phyloP scores from a whole-genome alignment of 495 filamentous ascomycete species.

The Pyrenula aspistea region DNA sequence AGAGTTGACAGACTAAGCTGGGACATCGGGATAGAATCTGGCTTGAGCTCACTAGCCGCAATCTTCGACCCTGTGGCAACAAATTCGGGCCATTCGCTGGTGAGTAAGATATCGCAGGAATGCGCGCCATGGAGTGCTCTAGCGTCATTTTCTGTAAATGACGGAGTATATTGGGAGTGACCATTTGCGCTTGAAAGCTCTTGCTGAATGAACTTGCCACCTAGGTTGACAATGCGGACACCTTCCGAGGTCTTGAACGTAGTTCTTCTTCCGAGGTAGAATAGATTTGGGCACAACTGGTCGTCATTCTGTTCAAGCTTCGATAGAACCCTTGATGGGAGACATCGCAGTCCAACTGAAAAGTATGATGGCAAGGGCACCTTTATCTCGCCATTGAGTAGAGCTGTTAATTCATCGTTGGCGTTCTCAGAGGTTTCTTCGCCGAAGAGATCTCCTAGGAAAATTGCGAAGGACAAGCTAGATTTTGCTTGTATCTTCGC shows the following conservation, averaged over 20 bases:
- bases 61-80: conserved; percentile 52
- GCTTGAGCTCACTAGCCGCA: conserved; percentile 21
- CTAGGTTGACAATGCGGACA: conserved; percentile 68
- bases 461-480: conserved; percentile 69
- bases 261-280: conserved; percentile 74
- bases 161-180: conserved; percentile 52
- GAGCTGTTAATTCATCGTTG: conserved; percentile 40
- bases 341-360: conserved; percentile 51
- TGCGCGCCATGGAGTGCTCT: conserved; percentile 61
- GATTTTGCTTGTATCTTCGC: conserved; percentile 71
- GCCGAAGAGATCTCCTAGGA: conserved; percentile 72
- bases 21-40: conserved; percentile 25
- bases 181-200: conserved; percentile 34
- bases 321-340: conserved; percentile 58
- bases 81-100: conserved; percentile 68
- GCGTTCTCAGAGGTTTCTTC: conserved; percentile 35
- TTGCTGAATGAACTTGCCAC: conserved; percentile 49
- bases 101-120: conserved; percentile 73
- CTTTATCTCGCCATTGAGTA: conserved; percentile 57
- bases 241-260: conserved; percentile 83
- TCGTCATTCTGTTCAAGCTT: conserved; percentile 61
- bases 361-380: conserved; percentile 83
- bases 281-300: conserved; percentile 77
- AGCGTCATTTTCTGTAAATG: conserved; percentile 66
- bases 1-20: conserved; percentile 54